Base-by-base conservation (phyloP, 257 asterid species). In the Rubia yunnanensis region DNA sequence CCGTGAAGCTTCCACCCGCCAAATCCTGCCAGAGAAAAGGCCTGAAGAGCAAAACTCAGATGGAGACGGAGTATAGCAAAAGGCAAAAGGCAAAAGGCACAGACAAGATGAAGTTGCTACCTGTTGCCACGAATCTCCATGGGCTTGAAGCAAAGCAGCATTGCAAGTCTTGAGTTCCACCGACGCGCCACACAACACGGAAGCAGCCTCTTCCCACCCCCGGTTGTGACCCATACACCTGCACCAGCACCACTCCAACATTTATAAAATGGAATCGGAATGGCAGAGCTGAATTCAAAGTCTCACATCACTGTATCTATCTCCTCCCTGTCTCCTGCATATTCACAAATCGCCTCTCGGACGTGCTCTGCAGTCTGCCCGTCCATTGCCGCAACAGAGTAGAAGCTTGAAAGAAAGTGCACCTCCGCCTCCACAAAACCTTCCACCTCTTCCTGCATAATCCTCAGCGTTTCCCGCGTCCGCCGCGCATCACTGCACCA, bases 171-270 rank as follows among this genome's bases (percentile, higher is more conserved):
- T 79, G 65, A 92, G 79, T 81, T 87, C 96, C 62, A 89, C 72
- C 59, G 89, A 72, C 61, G 77, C 85, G 72, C 96, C 98, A 5
- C 92, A 78, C 44, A 89, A 72, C 91, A 87, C 77, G 50, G 98
- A 87, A 53, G 98, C 98, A 18, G 96, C 98, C 80, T 89, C 97
- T 77, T 92, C 98, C 98, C 96, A 87, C 66, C 96, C 97, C 80
- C 72, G 84, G 68, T 92, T 89, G 72, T 92, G 98, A 41, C 98
- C 98, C 98, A 92, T 92, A 72, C 98, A 92, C 98, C 98, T 92
- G 85, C 75, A 80, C 70, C 63, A 44, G 4, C 4, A 3, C 39
- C 4, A 35, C 9, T 3, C 9, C 39, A 35, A 35, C 9, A 35
- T 35, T 8, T 35, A 35, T 27, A 38, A 63, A 71, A 64, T 28